Conservation (phyloP, 2,329 filamentous ascomycete species). For the Fusarium torulosum region DNA sequence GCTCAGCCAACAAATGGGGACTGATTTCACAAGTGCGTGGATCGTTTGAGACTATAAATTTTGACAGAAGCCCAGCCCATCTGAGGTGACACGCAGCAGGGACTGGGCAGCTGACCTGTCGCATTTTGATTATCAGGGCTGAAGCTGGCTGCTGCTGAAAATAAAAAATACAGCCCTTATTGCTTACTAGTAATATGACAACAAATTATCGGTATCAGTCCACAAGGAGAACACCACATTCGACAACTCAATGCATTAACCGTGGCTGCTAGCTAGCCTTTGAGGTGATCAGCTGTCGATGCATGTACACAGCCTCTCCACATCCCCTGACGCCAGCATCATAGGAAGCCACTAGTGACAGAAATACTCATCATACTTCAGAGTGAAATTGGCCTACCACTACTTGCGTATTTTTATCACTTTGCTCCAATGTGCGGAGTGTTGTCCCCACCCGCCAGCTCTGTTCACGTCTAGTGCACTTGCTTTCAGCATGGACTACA, state of each 20-base stretch:
- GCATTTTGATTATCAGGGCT: conserved; percentile 29
- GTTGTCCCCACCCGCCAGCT: conserved; percentile 9
- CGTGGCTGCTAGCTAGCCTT: conserved; percentile 27
- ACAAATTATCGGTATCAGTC: conserved; percentile 23
- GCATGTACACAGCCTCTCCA: conserved; percentile 33
- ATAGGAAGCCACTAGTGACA: too few relatives aligned
- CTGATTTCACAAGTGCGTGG: conserved; percentile 15
- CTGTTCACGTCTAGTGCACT: conserved; percentile 9
- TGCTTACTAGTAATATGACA: conserved; percentile 10
- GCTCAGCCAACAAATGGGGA: conserved; percentile 35
- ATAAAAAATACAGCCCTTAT: conserved; percentile 20
- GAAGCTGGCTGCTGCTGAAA: conserved; percentile 25
- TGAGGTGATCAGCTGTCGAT: conserved; percentile 31
- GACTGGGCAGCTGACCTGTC: conserved; percentile 39
- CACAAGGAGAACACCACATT: conserved; percentile 10
- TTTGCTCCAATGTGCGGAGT: too few relatives aligned
- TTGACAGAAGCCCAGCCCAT: conserved; percentile 26
- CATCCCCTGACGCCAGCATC: conserved; percentile 31
- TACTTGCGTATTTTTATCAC: too few relatives aligned
- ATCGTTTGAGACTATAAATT: conserved; percentile 11
- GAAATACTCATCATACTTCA: too few relatives aligned
- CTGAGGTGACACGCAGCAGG: conserved; percentile 33
- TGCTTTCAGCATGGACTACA: neutral
- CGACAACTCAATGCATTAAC: conserved; percentile 3
- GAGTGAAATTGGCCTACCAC: too few relatives aligned